phyloP scores from a whole-genome alignment of 2,329 filamentous ascomycete genomes.

The Fusarium torreyae region DNA sequence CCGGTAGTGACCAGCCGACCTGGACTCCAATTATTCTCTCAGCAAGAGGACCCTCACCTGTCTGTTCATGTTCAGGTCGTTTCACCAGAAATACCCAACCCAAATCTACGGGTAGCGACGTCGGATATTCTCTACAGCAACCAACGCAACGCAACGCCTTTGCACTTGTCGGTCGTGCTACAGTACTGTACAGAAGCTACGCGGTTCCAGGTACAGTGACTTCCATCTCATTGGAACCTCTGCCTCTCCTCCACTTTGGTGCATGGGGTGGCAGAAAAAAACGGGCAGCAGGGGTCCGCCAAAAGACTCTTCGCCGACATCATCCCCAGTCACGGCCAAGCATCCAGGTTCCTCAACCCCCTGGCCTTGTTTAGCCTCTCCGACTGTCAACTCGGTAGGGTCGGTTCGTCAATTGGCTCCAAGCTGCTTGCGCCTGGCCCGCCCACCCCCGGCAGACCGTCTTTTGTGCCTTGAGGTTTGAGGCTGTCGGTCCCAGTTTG shows the following conservation, averaged over 20 bases:
- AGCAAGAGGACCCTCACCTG: constrained; percentile 13
- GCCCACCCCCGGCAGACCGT: constrained; percentile 50
- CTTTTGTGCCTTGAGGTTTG: constrained; percentile 48
- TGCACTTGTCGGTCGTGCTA: neutral
- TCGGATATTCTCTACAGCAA: constrained; percentile 17
- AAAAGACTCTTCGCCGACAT: constrained; percentile 43
- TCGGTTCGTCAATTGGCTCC: constrained; percentile 51
- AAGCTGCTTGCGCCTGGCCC: constrained; percentile 40
- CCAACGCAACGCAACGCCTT: neutral
- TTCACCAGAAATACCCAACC: constrained; percentile 37
- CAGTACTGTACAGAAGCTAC: neutral
- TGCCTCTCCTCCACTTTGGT: constrained; percentile 35
- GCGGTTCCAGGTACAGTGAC: constrained; percentile 51
- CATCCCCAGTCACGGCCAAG: constrained; percentile 48
- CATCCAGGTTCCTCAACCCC: constrained; percentile 47
- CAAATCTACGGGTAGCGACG: constrained; percentile 30
- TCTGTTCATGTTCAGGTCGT: constrained; percentile 14
- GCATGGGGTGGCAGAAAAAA: constrained; percentile 47
- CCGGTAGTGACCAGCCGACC: constrained; percentile 36
- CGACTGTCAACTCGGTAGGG: constrained; percentile 52
- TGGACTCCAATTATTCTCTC: constrained; percentile 28
- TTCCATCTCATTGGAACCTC: constrained; percentile 30
- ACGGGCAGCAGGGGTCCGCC: constrained; percentile 46
- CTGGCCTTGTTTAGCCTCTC: constrained; percentile 50
- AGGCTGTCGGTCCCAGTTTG: constrained; percentile 44